A percentile compares a stretch with the other conserved stretches of the same genome.
These are phyloP conservation scores for Monilinia vaccinii-corymbosi DNA, from an alignment of 2,329 filamentous ascomycete genomes.

Conservation along the genomic window DNA sequence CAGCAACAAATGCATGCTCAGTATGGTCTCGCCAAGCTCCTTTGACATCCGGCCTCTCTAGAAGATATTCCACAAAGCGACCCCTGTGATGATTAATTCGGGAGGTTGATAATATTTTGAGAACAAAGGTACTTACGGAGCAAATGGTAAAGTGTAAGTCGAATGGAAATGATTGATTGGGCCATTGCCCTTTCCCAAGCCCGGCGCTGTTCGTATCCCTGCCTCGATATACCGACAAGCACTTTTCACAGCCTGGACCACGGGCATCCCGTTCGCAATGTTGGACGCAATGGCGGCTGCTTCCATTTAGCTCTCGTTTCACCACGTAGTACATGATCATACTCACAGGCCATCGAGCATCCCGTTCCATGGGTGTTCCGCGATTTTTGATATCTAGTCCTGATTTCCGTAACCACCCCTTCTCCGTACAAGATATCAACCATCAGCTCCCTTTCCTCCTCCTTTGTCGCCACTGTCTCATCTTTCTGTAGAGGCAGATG, in stretches of 20 bases:
- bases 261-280: constrained; percentile 48
- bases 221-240: constrained; percentile 64
- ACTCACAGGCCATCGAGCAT: constrained; percentile 80
- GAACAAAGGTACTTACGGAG: constrained; percentile 34
- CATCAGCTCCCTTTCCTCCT: constrained; percentile 55
- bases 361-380: constrained; percentile 90
- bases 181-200: constrained; percentile 53
- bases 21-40: constrained; percentile 67
- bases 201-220: constrained; percentile 45
- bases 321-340: neutral
- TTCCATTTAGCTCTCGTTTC: neutral
- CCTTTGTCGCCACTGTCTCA: constrained; percentile 45
- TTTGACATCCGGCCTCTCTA: constrained; percentile 66
- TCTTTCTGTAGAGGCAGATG: constrained; percentile 70
- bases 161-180: constrained; percentile 76
- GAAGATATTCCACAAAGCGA: constrained; percentile 73
- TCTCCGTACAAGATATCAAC: constrained; percentile 69
- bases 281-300: constrained; percentile 66
- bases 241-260: constrained; percentile 52
- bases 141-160: constrained; percentile 56
- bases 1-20: constrained; percentile 73
- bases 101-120: neutral
- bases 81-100: constrained; percentile 40
- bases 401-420: constrained; percentile 48
- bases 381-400: constrained; percentile 62